These are phyloP conservation scores for Solanum sejunctum DNA, from an alignment of 257 asterid genomes.

Conservation along the genomic window DNA sequence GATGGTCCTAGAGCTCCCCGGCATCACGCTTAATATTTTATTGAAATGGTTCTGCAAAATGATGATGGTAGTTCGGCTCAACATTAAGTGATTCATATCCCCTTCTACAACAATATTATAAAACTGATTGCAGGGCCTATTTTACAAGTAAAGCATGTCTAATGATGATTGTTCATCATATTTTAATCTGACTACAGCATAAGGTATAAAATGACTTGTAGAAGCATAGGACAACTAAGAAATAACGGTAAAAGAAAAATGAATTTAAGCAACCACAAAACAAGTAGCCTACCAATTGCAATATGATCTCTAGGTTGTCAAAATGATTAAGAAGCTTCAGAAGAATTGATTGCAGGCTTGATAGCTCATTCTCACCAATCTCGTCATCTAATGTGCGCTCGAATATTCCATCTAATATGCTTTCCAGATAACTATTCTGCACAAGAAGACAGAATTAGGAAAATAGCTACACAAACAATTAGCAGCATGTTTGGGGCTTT, in stretches of 20 bases:
- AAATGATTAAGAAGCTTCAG: constrained; percentile 49
- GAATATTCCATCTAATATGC: constrained; percentile 50
- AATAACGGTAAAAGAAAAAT: constrained; percentile 1
- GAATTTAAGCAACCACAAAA: not conserved
- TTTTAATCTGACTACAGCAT: not conserved
- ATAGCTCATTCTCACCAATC: constrained; percentile 43
- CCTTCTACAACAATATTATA: not conserved
- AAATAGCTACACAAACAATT: not conserved
- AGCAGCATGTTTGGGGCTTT: not conserved
- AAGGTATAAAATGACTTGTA: constrained; percentile 2
- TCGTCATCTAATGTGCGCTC: constrained; percentile 28
- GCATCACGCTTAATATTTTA: constrained; percentile 64
- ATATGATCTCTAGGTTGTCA: constrained; percentile 34
- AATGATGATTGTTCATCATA: not conserved
- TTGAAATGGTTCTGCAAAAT: constrained; percentile 68
- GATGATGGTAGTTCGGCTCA: not conserved
- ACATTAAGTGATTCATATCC: not conserved
- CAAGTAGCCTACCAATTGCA: constrained; percentile 48
- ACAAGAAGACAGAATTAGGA: constrained; percentile 5
- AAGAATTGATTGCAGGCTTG: constrained; percentile 59
- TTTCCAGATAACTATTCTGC: constrained; percentile 42
- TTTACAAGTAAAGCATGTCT: not conserved
- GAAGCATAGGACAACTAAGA: not conserved
- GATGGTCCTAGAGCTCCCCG: constrained; percentile 63
- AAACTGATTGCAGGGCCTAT: not conserved